These are phyloP conservation scores for Eimeria maxima DNA, from an alignment of 169 alveolate species.

Conservation along the genomic window DNA sequence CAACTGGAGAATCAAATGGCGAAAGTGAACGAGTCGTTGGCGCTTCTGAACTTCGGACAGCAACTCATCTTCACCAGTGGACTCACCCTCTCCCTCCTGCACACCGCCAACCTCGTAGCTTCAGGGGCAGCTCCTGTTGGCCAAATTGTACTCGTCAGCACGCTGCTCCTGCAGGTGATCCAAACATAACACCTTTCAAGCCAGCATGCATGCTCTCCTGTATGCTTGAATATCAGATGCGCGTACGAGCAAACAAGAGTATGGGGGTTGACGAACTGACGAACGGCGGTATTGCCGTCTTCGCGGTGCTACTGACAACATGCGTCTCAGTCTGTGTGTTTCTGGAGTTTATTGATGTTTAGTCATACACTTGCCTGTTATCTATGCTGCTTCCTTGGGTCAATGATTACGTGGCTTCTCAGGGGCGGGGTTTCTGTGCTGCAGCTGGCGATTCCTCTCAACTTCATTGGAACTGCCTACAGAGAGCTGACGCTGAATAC, in stretches of 20 bases:
- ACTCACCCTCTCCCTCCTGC: slow-evolving; percentile 80
- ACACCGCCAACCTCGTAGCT: slow-evolving; percentile 85
- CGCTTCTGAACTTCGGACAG: slow-evolving; percentile 88
- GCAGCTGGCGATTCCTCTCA: slow-evolving; percentile 88
- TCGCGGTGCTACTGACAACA: neutral
- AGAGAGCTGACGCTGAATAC: slow-evolving; percentile 85
- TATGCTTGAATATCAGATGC: neutral
- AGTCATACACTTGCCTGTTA: neutral
- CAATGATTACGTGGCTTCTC: neutral
- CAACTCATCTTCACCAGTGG: slow-evolving; percentile 86
- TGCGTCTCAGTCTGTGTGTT: neutral
- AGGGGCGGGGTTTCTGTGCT: neutral
- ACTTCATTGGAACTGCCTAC: slow-evolving; percentile 85
- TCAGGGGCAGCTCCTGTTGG: slow-evolving; percentile 86
- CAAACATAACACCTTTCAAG: neutral
- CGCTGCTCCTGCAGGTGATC: slow-evolving; percentile 83
- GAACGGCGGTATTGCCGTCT: neutral
- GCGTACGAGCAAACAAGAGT: neutral
- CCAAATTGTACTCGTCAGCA: slow-evolving; percentile 86
- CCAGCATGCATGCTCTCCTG: neutral
- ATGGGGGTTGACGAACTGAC: neutral
- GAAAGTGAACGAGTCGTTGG: slow-evolving; percentile 86
- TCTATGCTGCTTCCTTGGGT: neutral
- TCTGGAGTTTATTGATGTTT: neutral
- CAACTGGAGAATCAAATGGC: slow-evolving; percentile 76